Conservation (phyloP, 192 early-diverging fungal species). For the Gryganskiella cystojenkinii region DNA sequence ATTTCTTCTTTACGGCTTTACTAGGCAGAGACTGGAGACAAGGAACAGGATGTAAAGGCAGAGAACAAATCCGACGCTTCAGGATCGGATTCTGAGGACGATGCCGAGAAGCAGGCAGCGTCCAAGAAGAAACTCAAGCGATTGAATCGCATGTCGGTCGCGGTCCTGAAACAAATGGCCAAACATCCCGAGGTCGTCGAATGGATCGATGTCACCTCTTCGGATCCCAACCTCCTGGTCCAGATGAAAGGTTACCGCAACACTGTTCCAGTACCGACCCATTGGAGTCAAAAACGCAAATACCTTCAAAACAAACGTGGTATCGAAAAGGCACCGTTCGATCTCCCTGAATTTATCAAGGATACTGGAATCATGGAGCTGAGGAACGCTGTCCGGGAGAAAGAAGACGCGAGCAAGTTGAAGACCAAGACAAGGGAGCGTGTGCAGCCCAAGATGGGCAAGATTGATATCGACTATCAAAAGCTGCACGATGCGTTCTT, state of each 20-base stretch:
- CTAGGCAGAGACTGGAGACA: constrained; percentile 16
- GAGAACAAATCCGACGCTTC: constrained; percentile 38
- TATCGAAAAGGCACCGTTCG: constrained; percentile 95
- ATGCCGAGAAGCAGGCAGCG: constrained; percentile 53
- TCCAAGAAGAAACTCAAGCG: constrained; percentile 68
- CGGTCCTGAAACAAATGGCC: constrained; percentile 92
- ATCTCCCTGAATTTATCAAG: constrained; percentile 97
- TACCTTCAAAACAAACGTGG: constrained; percentile 98
- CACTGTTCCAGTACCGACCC: constrained; percentile 93
- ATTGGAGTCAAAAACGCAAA: constrained; percentile 97
- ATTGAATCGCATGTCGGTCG: constrained; percentile 77
- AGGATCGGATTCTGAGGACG: constrained; percentile 44
- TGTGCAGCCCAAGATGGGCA: constrained; percentile 95
- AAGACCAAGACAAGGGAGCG: constrained; percentile 90
- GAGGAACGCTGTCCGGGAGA: constrained; percentile 87
- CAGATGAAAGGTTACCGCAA: constrained; percentile 92
- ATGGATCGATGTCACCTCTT: constrained; percentile 85
- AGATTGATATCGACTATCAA: constrained; percentile 96
- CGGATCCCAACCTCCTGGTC: constrained; percentile 91
- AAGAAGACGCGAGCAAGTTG: constrained; percentile 82
- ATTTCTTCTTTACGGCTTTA: background rate
- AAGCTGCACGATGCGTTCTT: constrained; percentile 99
- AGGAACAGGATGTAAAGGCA: constrained; percentile 12
- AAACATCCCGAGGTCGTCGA: constrained; percentile 96
- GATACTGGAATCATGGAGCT: constrained; percentile 98